These are phyloP conservation scores for Alternaria atra DNA, from an alignment of 2,329 filamentous ascomycete genomes.

Conservation along the genomic window DNA sequence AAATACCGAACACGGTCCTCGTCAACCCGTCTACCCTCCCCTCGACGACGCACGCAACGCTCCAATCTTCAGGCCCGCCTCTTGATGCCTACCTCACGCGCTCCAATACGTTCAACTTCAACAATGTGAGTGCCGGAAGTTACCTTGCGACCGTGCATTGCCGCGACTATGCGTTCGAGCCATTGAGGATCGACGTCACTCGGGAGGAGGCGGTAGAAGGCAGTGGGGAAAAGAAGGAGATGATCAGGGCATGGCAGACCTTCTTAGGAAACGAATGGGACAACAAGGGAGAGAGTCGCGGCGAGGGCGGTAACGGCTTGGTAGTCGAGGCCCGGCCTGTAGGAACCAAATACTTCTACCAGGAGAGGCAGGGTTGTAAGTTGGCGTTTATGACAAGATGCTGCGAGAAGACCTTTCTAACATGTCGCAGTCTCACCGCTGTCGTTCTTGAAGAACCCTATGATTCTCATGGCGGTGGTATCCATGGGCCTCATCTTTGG, in stretches of 20 bases:
- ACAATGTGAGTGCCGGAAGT: conserved; percentile 72
- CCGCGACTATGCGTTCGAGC: conserved; percentile 76
- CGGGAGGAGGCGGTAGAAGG: conserved; percentile 39
- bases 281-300: conserved; percentile 76
- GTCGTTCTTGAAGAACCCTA: conserved; percentile 87
- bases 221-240: conserved; percentile 47
- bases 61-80: conserved; percentile 64
- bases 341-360: conserved; percentile 76
- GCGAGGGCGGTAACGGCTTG: conserved; percentile 55
- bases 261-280: conserved; percentile 90
- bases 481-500: conserved; percentile 86
- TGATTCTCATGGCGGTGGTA: conserved; percentile 91
- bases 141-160: conserved; percentile 87
- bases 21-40: conserved; percentile 59
- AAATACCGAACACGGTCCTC: conserved; percentile 58
- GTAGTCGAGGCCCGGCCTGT: conserved; percentile 69
- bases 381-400: conserved; percentile 29
- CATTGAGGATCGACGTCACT: conserved; percentile 79
- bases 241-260: conserved; percentile 79
- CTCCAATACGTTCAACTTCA: conserved; percentile 78
- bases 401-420: conserved; percentile 24
- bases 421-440: conserved; percentile 73
- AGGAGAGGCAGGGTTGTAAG: conserved; percentile 79
- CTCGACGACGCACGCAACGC: conserved; percentile 70
- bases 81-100: conserved; percentile 71